Evolutionary conservation across 345 rosid species (phyloP).

Genomic region (Sisymbrium irio): DNA sequence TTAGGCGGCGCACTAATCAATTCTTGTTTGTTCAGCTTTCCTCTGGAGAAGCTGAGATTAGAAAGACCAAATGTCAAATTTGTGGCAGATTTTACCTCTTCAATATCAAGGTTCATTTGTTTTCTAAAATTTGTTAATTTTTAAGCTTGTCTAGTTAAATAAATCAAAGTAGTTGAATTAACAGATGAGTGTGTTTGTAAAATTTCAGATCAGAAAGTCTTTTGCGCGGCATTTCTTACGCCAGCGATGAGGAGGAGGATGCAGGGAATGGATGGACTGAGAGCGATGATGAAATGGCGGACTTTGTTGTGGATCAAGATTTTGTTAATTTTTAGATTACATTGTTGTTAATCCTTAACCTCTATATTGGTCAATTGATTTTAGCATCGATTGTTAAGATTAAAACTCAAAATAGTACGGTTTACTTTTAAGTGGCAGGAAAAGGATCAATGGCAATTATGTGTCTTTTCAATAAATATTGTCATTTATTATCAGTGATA

Average conservation of each 20-base stretch:
- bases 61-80: constrained; percentile 64
- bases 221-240: not conserved
- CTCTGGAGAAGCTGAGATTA: constrained; percentile 28
- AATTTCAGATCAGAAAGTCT: not conserved
- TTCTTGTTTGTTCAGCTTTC: not conserved
- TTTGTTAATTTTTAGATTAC: not conserved
- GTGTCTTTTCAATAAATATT: not conserved
- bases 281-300: not conserved
- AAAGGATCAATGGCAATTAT: not conserved
- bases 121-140: not conserved
- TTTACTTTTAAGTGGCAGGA: not conserved
- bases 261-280: not conserved
- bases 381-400: not conserved
- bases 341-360: not conserved
- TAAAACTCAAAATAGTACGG: not conserved
- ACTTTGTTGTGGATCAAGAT: not conserved
- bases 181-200: not conserved
- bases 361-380: not conserved
- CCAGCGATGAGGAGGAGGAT: not conserved
- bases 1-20: not conserved
- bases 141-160: not conserved
- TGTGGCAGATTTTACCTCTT: constrained; percentile 45
- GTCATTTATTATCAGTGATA: too few relatives aligned
- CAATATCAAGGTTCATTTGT: not conserved
- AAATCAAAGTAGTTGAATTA: not conserved